Evolutionary conservation across 2,329 filamentous ascomycete genomes (phyloP).

Genomic region (Whalleya microplaca): DNA sequence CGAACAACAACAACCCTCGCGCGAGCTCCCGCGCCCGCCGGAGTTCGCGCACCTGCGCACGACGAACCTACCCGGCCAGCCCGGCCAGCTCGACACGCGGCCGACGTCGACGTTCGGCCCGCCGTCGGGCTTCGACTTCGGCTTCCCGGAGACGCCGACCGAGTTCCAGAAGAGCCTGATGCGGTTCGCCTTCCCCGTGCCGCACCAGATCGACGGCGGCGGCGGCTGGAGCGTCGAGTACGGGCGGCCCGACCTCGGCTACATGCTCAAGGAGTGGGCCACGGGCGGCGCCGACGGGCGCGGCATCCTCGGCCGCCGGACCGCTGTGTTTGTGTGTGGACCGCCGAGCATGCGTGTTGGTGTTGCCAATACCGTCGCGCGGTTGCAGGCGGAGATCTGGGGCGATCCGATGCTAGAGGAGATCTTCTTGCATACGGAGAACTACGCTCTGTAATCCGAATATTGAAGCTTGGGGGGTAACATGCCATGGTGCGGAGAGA

Average conservation of each 20-base stretch:
- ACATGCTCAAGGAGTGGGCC: slow-evolving; percentile 82
- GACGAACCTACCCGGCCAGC: slow-evolving; percentile 40
- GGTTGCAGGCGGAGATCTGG: slow-evolving; percentile 83
- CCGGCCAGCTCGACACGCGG: slow-evolving; percentile 37
- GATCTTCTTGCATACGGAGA: slow-evolving; percentile 93
- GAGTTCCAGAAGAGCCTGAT: slow-evolving; percentile 88
- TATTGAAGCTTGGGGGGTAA: not conserved
- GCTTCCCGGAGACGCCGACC: slow-evolving; percentile 82
- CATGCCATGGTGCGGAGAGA: not conserved
- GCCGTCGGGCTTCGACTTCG: slow-evolving; percentile 72
- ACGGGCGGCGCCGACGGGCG: slow-evolving; percentile 68
- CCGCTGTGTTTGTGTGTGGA: slow-evolving; percentile 91
- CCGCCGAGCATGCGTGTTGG: slow-evolving; percentile 85
- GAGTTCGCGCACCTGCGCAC: slow-evolving; percentile 63
- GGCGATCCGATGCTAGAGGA: slow-evolving; percentile 78
- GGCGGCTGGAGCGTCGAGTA: slow-evolving; percentile 93
- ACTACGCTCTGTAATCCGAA: slow-evolving; percentile 74
- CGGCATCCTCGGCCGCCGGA: slow-evolving; percentile 75
- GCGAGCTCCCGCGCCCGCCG: slow-evolving; percentile 45
- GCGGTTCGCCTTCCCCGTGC: slow-evolving; percentile 82
- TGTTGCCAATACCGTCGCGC: slow-evolving; percentile 83
- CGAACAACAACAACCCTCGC: slow-evolving; percentile 6
- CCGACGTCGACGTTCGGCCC: slow-evolving; percentile 63
- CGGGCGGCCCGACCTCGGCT: slow-evolving; percentile 84
- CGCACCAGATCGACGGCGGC: slow-evolving; percentile 71